These are phyloP conservation scores for Paramecium caudatum DNA, from an alignment of 73 alveolate genomes.

Conservation along the genomic window DNA sequence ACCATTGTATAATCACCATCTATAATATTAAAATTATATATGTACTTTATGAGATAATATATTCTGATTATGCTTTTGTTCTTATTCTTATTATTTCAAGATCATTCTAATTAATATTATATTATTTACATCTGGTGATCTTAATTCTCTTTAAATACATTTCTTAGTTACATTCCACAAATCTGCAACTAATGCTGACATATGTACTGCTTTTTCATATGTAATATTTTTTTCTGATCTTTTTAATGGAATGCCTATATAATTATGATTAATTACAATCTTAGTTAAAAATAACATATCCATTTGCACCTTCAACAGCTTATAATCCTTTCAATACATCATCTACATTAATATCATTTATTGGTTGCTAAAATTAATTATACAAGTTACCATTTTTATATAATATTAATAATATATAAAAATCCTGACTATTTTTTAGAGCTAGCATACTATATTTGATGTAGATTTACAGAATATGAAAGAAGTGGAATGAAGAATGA, in stretches of 20 bases:
- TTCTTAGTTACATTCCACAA: conserved; percentile 74
- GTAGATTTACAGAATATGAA: too few relatives aligned
- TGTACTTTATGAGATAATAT: conserved; percentile 67
- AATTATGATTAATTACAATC: neutral
- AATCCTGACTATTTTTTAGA: too few relatives aligned
- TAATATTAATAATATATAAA: neutral
- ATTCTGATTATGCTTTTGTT: conserved; percentile 71
- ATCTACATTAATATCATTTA: conserved; percentile 72
- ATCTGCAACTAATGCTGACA: conserved; percentile 76
- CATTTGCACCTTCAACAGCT: conserved; percentile 74
- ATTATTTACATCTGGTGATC: conserved; percentile 62
- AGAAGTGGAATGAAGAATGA: too few relatives aligned
- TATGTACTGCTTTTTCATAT: conserved; percentile 76
- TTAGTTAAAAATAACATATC: conserved; percentile 71
- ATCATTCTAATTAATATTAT: conserved; percentile 52
- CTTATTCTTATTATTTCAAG: conserved; percentile 71
- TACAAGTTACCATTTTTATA: neutral
- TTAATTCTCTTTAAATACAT: conserved; percentile 68
- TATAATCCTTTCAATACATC: conserved; percentile 62
- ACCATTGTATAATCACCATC: conserved; percentile 74
- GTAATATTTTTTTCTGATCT: conserved; percentile 75
- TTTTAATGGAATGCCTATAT: conserved; percentile 66
- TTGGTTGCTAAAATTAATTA: neutral
- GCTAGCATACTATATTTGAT: too few relatives aligned
- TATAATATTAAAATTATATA: neutral